Evolutionary conservation across 2,329 filamentous ascomycete species (phyloP), one percentile per base, ranked within the genome.

Genomic region (Whalleya microplaca): DNA sequence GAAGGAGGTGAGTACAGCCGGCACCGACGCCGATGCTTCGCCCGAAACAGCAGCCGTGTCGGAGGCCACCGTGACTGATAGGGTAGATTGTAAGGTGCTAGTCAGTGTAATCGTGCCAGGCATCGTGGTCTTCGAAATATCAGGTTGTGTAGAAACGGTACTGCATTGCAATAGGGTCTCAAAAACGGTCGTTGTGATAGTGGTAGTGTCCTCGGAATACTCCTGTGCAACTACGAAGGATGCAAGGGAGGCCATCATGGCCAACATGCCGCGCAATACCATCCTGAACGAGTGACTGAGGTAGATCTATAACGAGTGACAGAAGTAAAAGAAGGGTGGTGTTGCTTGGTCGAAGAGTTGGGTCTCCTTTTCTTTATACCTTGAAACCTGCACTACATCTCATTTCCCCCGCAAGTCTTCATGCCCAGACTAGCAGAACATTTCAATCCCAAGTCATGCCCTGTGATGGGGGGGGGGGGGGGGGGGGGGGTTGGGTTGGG

Each of bases 151-250:
- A 19, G 42, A 21, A 4, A 43, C 48, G 21, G 46, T 14, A 29
- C 50, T 47, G 19, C 60, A 63, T 46, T 63, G 51, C 12, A 57
- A 53, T 42, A 63, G 45, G n/a, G 60, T 63, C 51, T 63, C 45
- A n/a, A 57, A 61, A 41, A 61, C 53, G 43, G 46, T 63, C 47
- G 52, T 49, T 9, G 60, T 63, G 32, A 56, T 29, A 19, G 52
- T 56, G 41, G 52, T 37, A 19, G 50, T 49, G n/a, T 41, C 53
- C 19, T 48, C 51, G 23, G 52, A 60, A 44, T 60, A 58, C 20
- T 49, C 57, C 48, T 55, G 57, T 42, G 60, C 60, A 18, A 44
- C 51, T 9, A 48, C 44, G 21, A 48, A 29, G 48, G 57, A 37
- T 29, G 57, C 55, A 21, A 61, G 23, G 8, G 61, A 48, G 50